Conservation (phyloP, 192 early-diverging fungal species). For the Chytriomyces confervae region DNA sequence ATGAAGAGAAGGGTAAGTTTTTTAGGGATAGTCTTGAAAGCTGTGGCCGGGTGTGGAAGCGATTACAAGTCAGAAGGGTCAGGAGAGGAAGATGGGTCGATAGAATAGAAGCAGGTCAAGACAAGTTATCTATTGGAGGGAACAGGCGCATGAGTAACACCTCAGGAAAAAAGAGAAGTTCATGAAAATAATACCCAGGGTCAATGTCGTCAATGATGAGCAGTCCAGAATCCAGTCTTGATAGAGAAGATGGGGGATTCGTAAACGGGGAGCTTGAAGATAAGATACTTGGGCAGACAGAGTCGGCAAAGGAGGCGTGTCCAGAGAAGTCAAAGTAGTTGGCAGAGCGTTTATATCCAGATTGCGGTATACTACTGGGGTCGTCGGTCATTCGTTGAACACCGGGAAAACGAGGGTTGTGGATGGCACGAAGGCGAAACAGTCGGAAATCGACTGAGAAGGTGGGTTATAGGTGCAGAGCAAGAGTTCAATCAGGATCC, state of each 20-base stretch:
- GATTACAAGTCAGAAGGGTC: too few species aligned
- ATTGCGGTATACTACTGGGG: conserved; percentile 11
- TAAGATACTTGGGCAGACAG: background rate
- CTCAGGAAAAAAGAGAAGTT: background rate
- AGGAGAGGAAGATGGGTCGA: too few species aligned
- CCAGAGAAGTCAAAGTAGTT: background rate
- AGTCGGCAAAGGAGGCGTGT: background rate
- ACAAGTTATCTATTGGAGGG: too few species aligned
- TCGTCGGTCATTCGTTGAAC: conserved; percentile 24
- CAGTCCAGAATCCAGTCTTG: conserved; percentile 1
- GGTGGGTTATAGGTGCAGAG: too few species aligned
- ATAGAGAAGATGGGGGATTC: too few species aligned
- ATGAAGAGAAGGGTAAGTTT: too few species aligned
- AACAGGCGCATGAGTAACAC: too few species aligned
- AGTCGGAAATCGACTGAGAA: background rate
- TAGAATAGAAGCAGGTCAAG: too few species aligned
- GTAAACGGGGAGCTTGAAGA: background rate
- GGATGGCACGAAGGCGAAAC: background rate
- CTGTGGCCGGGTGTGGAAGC: too few species aligned
- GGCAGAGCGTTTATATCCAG: conserved; percentile 3
- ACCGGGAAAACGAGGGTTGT: background rate
- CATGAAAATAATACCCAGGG: background rate
- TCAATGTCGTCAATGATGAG: conserved; percentile 8
- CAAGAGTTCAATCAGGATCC: too few species aligned
- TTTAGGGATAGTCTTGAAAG: too few species aligned